Evolutionary conservation across 2,329 filamentous ascomycete species (phyloP), one percentile per base, ranked within the genome.

Genomic region (Alternaria atra): DNA sequence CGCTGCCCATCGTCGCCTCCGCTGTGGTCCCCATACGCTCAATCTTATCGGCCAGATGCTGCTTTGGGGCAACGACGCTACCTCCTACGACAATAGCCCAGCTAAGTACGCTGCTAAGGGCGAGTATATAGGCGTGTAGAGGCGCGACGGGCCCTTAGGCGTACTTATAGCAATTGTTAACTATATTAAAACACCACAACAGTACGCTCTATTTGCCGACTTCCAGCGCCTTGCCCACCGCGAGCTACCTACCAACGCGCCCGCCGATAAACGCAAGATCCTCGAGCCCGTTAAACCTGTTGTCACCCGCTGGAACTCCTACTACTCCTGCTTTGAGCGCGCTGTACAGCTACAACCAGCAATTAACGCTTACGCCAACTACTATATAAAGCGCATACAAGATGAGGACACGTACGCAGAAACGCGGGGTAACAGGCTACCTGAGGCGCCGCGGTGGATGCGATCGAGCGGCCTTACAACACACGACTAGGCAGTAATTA

Each of bases 121-220:
- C 9, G 25, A 37, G 12, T 7, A 6, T 1, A 15, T 51, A 6
- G 3, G 6, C 3, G n/a, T 8, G 3, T 60, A 37, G 58, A 52
- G 52, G 3, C 3, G 42, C 2, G n/a, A 60, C 32, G 44, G 52
- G 2, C 47, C 39, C 7, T 29, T 61, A 20, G 53, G 53, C 9
- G 40, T 57, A 10, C 58, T 61, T 34, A 13, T 61, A 7, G 20
- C 2, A 4, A 39, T 61, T 6, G 43, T 57, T 17, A 57, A 39
- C 32, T 53, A 61, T 25, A 61, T 61, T 20, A 61, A 58, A 57
- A 61, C 37, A 30, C 54, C 15, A n/a, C 39, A 61, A 27, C 43
- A 61, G 37, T 23, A 55, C 32, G 48, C 27, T 23, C 44, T 54
- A 37, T 58, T 61, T 40, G n/a, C 30, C 2, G 6, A 23, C 8